Evolutionary conservation across 495 filamentous ascomycete species (phyloP), one percentile per base, ranked within the genome.

Genomic region (Neurospora tetraspora): DNA sequence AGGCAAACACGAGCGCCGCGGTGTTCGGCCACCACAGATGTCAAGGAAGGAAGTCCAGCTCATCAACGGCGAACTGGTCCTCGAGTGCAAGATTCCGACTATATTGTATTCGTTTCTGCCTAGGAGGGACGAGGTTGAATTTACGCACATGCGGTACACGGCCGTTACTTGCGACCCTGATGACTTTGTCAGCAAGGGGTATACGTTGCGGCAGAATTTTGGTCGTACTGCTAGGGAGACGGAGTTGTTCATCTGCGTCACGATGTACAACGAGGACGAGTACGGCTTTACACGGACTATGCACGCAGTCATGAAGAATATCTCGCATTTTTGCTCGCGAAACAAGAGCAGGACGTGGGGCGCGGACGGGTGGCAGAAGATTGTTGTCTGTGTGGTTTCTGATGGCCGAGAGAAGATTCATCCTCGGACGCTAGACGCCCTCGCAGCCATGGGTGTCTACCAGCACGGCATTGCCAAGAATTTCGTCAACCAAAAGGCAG

Each of bases 81-180:
- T 99, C 20, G 96, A 99, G 84, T 98, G 96, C 86, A 98, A 98
- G 80, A 98, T 99, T 69, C 96, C 96, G 1, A 98, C 96, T 0
- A 99, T 98, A 76, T 85, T 98, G 10, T 94, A 98, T 85, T 94
- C 92, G 77, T 98, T 98, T 81, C 84, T 98, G 68, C 96, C 96
- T 0, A 88, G 94, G 39, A 87, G 94, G 36, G 94, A 98, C 80
- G 94, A 97, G 74, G 88, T 93, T 69, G 96, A 99, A 81, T 99
- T 98, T 80, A 99, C 96, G 1, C 95, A 99, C 80, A 98, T 98
- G 96, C 92, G 96, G n/a, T 99, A 99, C 78, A 98, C 96, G 39
- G 96, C 96, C n/a, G 96, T 97, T 42, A 99, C 96, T 2, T 98
- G 95, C 78, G 96, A 99, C 79, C 96, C 96, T 0, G 94, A 98